A percentile compares a stretch with the other conserved stretches of the same genome.
These are phyloP conservation scores for Schoenoplectus triqueter DNA, from an alignment of 202 grass and related monocot species.

Conservation along the genomic window DNA sequence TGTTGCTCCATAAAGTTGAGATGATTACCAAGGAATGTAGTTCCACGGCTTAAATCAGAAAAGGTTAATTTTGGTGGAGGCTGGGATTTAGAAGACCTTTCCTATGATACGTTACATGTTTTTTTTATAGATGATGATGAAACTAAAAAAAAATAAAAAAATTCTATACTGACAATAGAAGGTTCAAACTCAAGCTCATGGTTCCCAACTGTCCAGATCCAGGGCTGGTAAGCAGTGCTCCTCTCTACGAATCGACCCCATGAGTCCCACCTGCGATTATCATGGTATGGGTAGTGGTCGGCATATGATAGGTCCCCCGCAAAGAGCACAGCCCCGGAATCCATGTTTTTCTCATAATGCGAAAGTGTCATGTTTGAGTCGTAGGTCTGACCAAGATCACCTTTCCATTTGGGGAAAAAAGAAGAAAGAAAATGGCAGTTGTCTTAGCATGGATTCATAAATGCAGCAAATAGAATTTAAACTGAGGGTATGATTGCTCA, in stretches of 20 bases:
- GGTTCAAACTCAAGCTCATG: constrained; percentile 92
- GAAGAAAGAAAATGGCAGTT: background rate
- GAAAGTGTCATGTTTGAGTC: constrained; percentile 76
- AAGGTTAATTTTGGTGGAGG: background rate
- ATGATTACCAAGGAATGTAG: background rate
- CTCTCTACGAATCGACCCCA: constrained; percentile 90
- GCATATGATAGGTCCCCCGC: constrained; percentile 84
- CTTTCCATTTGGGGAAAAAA: constrained; percentile 44
- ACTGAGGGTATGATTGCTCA: background rate
- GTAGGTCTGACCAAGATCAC: constrained; percentile 80
- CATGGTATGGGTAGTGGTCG: constrained; percentile 73
- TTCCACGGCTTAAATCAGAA: background rate
- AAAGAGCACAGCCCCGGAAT: constrained; percentile 67
- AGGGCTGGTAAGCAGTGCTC: constrained; percentile 83
- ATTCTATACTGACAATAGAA: constrained; percentile 62
- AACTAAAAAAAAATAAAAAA: background rate
- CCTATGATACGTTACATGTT: constrained; percentile 6
- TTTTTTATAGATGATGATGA: background rate
- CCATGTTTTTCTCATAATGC: constrained; percentile 70
- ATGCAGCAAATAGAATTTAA: background rate
- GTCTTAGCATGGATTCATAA: background rate
- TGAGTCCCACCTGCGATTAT: constrained; percentile 93
- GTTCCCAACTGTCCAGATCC: constrained; percentile 94
- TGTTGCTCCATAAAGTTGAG: background rate
- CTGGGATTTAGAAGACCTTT: constrained; percentile 4